A percentile compares a stretch with the other conserved stretches of the same genome.
Evolutionary conservation across 495 filamentous ascomycete species (phyloP).

Genomic region (Talaromyces nanjingensis): DNA sequence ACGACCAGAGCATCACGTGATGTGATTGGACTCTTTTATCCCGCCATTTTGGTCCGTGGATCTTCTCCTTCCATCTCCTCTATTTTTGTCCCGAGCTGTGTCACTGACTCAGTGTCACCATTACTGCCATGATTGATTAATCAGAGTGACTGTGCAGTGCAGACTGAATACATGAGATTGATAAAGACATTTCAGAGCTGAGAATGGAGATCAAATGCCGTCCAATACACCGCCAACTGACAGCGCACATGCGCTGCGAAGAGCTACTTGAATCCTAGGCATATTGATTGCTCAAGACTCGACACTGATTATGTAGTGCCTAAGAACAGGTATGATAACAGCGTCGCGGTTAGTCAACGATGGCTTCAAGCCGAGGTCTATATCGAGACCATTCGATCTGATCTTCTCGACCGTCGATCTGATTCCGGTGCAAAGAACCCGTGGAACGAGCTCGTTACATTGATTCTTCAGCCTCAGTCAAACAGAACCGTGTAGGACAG

Average conservation of each 20-base stretch:
- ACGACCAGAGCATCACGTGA: neutral
- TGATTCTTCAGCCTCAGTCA: neutral
- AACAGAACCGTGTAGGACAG: neutral
- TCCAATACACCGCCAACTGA: neutral
- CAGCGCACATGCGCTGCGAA: neutral
- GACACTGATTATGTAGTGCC: neutral
- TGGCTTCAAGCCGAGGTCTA: neutral
- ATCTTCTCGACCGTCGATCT: neutral
- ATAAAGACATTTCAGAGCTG: neutral
- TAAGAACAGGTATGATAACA: neutral
- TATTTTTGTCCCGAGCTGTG: neutral
- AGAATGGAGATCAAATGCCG: neutral
- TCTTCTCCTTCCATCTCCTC: neutral
- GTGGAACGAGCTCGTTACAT: neutral
- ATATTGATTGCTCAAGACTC: neutral
- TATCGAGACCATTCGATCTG: neutral
- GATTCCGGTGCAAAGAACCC: neutral
- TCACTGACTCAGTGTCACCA: neutral
- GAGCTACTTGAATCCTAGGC: neutral
- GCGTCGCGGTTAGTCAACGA: neutral
- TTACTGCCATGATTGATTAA: neutral
- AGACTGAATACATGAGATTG: neutral
- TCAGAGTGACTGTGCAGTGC: neutral
- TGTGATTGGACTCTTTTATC: neutral
- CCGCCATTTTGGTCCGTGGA: neutral